A percentile compares a stretch with the other conserved stretches of the same genome.
Evolutionary conservation across 2,329 filamentous ascomycete genomes (phyloP).

Genomic region (Fusarium palustre): DNA sequence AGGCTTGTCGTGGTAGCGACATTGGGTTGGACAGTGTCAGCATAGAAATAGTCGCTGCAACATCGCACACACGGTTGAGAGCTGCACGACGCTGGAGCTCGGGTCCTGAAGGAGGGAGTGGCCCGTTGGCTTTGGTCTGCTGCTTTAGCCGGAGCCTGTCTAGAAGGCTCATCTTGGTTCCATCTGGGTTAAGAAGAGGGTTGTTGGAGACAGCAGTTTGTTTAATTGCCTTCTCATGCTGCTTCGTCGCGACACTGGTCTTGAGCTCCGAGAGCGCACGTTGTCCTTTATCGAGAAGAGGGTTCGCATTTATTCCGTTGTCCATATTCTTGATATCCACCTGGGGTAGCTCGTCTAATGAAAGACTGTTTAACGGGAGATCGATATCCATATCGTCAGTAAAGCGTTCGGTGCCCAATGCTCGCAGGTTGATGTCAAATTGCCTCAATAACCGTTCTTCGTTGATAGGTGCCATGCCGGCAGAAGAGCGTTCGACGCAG

Average conservation of each 20-base stretch:
- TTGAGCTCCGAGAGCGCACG: slow-evolving; percentile 77
- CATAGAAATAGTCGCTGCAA: slow-evolving; percentile 75
- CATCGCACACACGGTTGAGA: slow-evolving; percentile 74
- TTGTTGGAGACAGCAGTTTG: slow-evolving; percentile 49
- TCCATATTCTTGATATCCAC: slow-evolving; percentile 52
- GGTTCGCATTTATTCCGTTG: slow-evolving; percentile 59
- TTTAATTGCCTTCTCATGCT: slow-evolving; percentile 59
- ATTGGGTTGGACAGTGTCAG: slow-evolving; percentile 65
- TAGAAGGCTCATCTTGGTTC: slow-evolving; percentile 73
- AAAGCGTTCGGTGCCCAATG: slow-evolving; percentile 56
- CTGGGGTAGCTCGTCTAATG: slow-evolving; percentile 61
- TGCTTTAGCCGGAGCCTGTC: slow-evolving; percentile 82
- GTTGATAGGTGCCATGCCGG: slow-evolving; percentile 56
- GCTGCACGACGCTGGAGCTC: slow-evolving; percentile 73
- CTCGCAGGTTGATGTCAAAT: slow-evolving; percentile 65
- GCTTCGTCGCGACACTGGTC: slow-evolving; percentile 66
- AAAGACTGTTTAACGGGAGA: slow-evolving; percentile 54
- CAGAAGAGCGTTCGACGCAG: slow-evolving; percentile 67
- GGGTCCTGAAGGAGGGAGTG: slow-evolving; percentile 66
- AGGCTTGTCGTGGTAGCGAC: slow-evolving; percentile 69
- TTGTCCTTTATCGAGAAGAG: slow-evolving; percentile 73
- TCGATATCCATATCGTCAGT: slow-evolving; percentile 44
- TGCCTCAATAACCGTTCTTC: slow-evolving; percentile 64
- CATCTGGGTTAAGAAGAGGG: slow-evolving; percentile 56
- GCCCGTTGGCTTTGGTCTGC: slow-evolving; percentile 66